These are phyloP conservation scores for Spathaspora gorwiae DNA, from an alignment of 805 yeast genomes.

Conservation along the genomic window DNA sequence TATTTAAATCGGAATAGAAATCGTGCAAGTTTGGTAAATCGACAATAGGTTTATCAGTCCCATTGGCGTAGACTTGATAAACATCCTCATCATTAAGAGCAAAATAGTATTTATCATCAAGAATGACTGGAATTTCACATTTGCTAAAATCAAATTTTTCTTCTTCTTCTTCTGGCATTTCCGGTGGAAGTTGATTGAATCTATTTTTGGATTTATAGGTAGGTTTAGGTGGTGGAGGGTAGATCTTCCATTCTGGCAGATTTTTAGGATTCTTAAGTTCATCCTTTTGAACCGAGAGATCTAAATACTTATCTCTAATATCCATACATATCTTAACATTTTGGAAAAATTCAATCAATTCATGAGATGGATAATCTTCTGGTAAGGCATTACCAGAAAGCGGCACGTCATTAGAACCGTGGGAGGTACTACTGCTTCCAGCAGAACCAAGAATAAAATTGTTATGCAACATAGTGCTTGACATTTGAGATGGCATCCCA, in stretches of 20 bases:
- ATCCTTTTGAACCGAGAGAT: constrained; percentile 59
- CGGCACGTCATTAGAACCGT: not conserved
- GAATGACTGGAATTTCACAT: constrained; percentile 49
- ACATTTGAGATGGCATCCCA: constrained; percentile 27
- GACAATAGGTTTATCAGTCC: constrained; percentile 35
- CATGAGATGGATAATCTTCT: constrained; percentile 62
- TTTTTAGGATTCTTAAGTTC: constrained; percentile 85
- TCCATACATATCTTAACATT: constrained; percentile 65
- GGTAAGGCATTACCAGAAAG: constrained; percentile 15
- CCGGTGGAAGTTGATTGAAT: constrained; percentile 41
- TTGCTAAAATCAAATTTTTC: constrained; percentile 54
- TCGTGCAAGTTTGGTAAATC: constrained; percentile 81
- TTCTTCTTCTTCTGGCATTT: constrained; percentile 33
- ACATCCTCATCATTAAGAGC: constrained; percentile 60
- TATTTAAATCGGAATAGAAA: constrained; percentile 78
- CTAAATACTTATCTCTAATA: constrained; percentile 72
- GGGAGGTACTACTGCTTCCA: not conserved
- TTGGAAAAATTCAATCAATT: constrained; percentile 57
- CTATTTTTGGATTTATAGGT: constrained; percentile 59
- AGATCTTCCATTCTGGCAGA: constrained; percentile 63
- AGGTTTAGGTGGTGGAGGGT: constrained; percentile 93
- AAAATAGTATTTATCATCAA: constrained; percentile 37
- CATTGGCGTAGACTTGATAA: constrained; percentile 51
- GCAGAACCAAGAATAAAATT: not conserved
- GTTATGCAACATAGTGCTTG: not conserved